Evolutionary conservation across 1,284 basidiomycete species (phyloP), one percentile per base, ranked within the genome.

Genomic region (Cutaneotrichosporon cavernicola): DNA sequence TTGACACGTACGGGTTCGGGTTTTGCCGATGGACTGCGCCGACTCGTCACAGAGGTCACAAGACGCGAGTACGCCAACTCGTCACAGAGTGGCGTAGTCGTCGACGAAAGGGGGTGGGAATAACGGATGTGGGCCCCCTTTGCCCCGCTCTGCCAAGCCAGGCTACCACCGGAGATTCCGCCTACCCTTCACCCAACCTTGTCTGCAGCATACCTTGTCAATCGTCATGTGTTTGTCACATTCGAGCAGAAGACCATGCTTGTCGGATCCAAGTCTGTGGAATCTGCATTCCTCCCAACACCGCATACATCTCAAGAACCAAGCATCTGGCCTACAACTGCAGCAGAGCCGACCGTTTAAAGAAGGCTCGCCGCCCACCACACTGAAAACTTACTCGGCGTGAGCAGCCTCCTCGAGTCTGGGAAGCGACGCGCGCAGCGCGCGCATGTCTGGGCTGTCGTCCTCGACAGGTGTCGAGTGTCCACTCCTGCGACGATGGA

Each of bases 401-500:
- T 53, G 51, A 18, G 21, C 16, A 5, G 31, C 30, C 51, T 53
- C 51, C 18, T 53, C 51, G 38, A 56, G 55, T 13, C 26, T 38
- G 14, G 55, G 55, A 4, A 56, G 36, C 36, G 55, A 38, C 7
- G 32, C n/a, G 32, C 21, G 55, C 38, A 56, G 36, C 14, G 55
- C 21, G 22, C 38, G 55, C 10, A 56, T 4, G 55, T 56, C 55
- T 22, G 56, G 56, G 30, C 36, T n/a, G 51, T 49, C 40, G 43
- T 47, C 60, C 22, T 43, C 51, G 7, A 40, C 38, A 9, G 60
- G 60, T 18, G 66, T 67, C 9, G 53, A 47, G 61, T 60, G 47
- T 14, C 66, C 63, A 18, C 66, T 69, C 21, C 65, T 55, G 47
- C 65, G 58, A 43, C 59, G 58, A 30, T 65, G 64, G 40, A 78